A percentile compares a stretch with the other conserved stretches of the same genome.
These are phyloP conservation scores for Naganishia sp. DNA, from an alignment of 1,284 basidiomycete species.

Conservation along the genomic window DNA sequence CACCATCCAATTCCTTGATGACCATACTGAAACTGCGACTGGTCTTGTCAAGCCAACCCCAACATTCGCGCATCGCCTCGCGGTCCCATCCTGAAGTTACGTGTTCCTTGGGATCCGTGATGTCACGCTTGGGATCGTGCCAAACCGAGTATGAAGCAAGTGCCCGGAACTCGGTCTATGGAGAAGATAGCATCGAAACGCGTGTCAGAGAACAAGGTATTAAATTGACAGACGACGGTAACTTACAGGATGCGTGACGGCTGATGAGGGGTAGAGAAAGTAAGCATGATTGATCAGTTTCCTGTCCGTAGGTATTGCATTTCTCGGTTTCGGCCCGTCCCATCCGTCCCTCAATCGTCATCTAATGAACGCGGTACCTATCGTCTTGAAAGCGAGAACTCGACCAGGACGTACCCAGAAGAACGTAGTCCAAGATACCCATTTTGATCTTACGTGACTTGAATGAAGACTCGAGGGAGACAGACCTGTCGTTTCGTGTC, in stretches of 20 bases:
- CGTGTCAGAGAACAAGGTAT: neutral
- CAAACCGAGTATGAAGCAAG: slow-evolving; percentile 77
- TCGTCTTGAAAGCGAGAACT: neutral
- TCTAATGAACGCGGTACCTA: neutral
- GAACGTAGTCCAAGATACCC: slow-evolving; percentile 41
- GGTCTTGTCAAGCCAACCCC: slow-evolving; percentile 85
- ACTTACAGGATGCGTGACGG: slow-evolving; percentile 33
- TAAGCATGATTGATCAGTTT: neutral
- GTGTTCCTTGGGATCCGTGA: slow-evolving; percentile 69
- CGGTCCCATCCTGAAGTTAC: slow-evolving; percentile 79
- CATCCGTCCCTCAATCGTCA: neutral
- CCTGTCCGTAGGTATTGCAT: neutral
- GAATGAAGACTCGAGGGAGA: neutral
- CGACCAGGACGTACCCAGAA: slow-evolving; percentile 41
- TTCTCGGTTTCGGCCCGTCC: no score
- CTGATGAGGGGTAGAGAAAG: neutral
- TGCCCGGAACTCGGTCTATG: slow-evolving; percentile 74
- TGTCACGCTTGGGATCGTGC: slow-evolving; percentile 75
- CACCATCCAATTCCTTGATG: slow-evolving; percentile 95
- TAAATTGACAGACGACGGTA: neutral
- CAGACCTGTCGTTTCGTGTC: neutral
- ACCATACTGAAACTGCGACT: slow-evolving; percentile 90
- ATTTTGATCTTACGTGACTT: slow-evolving; percentile 36
- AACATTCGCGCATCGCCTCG: slow-evolving; percentile 81
- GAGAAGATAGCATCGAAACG: neutral